Conservation (phyloP, 441 rosid genomes). For the Viola pubescens region DNA sequence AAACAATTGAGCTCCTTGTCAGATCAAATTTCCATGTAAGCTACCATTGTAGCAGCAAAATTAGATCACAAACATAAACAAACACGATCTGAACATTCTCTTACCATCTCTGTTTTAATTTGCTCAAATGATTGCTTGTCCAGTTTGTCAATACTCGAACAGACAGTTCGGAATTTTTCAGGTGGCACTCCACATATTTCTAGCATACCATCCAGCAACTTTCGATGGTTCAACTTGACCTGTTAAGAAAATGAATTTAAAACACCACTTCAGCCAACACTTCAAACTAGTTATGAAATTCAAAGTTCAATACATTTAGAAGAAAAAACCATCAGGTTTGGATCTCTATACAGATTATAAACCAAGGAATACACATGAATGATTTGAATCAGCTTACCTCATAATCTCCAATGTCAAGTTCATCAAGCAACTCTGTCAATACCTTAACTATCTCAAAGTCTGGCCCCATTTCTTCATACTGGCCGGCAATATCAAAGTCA, state of each 20-base stretch:
- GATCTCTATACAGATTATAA: neutral
- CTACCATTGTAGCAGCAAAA: no score
- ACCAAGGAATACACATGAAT: neutral
- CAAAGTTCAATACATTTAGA: neutral
- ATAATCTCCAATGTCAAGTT: constrained; percentile 71
- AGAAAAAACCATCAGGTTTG: neutral
- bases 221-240: constrained; percentile 86
- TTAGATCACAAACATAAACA: neutral
- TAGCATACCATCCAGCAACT: constrained; percentile 69
- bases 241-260: constrained; percentile 19
- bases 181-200: constrained; percentile 61
- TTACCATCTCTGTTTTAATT: constrained; percentile 82
- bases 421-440: constrained; percentile 76
- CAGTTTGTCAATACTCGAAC: constrained; percentile 55
- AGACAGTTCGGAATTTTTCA: constrained; percentile 50
- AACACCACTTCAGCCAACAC: neutral
- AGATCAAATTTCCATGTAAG: no score
- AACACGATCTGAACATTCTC: constrained; percentile 5
- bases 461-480: constrained; percentile 83
- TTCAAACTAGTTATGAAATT: neutral
- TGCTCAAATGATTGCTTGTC: constrained; percentile 66
- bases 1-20: no score
- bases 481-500: constrained; percentile 92
- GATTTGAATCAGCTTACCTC: constrained; percentile 36
- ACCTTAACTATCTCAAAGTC: constrained; percentile 76